Evolutionary conservation across 176 grass and related monocot genomes (phyloP).

Genomic region (Aegilops tauschii): DNA sequence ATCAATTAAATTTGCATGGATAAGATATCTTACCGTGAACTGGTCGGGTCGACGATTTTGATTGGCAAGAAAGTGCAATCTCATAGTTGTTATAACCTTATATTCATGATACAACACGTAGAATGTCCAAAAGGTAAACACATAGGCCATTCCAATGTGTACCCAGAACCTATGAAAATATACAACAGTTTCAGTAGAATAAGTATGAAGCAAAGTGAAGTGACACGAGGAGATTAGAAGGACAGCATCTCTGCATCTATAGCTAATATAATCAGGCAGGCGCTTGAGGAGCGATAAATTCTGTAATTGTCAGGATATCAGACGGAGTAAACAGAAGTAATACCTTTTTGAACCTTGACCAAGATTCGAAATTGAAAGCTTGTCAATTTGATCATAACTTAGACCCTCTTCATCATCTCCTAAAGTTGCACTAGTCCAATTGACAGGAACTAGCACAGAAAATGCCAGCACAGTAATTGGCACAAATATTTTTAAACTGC

Average conservation of each 20-base stretch:
- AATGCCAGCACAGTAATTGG: constrained; percentile 75
- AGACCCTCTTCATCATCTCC: constrained; percentile 35
- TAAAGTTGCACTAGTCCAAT: constrained; percentile 83
- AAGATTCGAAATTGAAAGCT: constrained; percentile 94
- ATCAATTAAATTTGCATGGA: neutral
- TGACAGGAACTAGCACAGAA: constrained; percentile 69
- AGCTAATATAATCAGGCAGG: neutral
- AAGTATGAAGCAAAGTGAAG: neutral
- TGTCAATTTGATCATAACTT: constrained; percentile 82
- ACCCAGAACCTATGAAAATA: constrained; percentile 66
- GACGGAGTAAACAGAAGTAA: constrained; percentile 2
- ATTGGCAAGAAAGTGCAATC: constrained; percentile 84
- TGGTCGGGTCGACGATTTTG: constrained; percentile 80
- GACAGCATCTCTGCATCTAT: constrained; percentile 7
- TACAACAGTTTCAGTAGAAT: constrained; percentile 12
- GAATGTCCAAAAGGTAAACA: constrained; percentile 86
- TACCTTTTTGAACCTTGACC: constrained; percentile 80
- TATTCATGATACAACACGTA: constrained; percentile 81
- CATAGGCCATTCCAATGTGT: constrained; percentile 75
- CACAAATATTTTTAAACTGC: constrained; percentile 94
- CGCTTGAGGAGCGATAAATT: neutral
- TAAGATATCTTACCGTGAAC: constrained; percentile 71
- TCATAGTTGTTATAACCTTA: constrained; percentile 76
- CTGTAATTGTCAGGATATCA: neutral
- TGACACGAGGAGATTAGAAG: neutral